Base-by-base conservation (phyloP, 257 asterid species). In the Paraleonurus japonicus region DNA sequence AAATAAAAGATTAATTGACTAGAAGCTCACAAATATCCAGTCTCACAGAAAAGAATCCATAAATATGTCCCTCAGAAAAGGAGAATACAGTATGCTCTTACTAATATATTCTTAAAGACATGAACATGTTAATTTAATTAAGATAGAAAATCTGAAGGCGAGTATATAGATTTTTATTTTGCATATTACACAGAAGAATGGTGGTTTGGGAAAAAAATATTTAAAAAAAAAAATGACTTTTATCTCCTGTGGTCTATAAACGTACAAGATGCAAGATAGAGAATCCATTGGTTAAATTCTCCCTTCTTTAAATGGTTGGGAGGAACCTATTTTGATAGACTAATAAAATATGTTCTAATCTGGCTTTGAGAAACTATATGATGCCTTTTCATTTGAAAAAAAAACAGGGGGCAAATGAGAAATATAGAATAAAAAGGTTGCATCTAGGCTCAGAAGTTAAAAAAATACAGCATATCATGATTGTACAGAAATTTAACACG, bases 401-500 rank as follows among this genome's bases (percentile, higher is more conserved):
- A 74, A 61, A 54, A 16, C 26, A 22, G n/a, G 61, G 48, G 76
- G 55, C 17, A 51, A 41, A 57, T 51, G 54, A 26, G 13, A 80
- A 39, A 24, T 32, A 53, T 43, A 22, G 32, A 33, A 65, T 19
- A 27, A 26, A 43, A 17, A 54, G 45, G 19, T 35, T 50, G 60
- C 69, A 71, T 45, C 26, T 17, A 32, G 61, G 41, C 39, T 45
- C 27, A 33, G 48, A 76, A 33, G 43, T 51, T 48, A 67, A 61
- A 59, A 61, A 10, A 11, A 26, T 3, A n/a, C n/a, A 64, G 20
- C 28, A 57, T 51, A 24, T 19, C 13, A 3, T 61, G 33, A 62
- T 45, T 27, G 45, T 6, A 61, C 57, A 65, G 45, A 65, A 69
- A 55, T 65, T 67, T 30, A 72, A 69, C 50, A 82, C 98, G 82